phyloP scores from a whole-genome alignment of 2,329 filamentous ascomycete species.

The Pseudogymnoascus sp. region DNA sequence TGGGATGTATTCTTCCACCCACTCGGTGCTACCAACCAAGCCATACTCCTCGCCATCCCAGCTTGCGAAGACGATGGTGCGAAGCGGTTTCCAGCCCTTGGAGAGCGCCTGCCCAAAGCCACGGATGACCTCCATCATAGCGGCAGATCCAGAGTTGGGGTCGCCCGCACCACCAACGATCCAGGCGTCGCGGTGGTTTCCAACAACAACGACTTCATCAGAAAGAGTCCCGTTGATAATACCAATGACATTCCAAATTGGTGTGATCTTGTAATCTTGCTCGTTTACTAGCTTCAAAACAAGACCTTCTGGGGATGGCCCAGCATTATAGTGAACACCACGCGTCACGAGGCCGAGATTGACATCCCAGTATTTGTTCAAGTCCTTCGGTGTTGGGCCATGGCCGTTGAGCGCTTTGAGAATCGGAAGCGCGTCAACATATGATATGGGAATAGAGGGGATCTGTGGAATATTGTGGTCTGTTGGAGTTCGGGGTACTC shows the following conservation, averaged over 20 bases:
- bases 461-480: constrained; percentile 69
- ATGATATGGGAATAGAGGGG: constrained; percentile 86
- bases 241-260: constrained; percentile 86
- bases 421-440: constrained; percentile 74
- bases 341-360: constrained; percentile 53
- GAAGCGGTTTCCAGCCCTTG: constrained; percentile 72
- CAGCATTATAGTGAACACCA: constrained; percentile 61
- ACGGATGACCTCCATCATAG: constrained; percentile 69
- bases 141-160: constrained; percentile 74
- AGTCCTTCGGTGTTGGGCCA: constrained; percentile 66
- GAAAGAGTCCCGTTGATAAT: constrained; percentile 79
- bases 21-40: constrained; percentile 72
- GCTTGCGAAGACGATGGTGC: constrained; percentile 80
- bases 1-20: constrained; percentile 74
- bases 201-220: constrained; percentile 79
- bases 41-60: constrained; percentile 75
- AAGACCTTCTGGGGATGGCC: constrained; percentile 58
- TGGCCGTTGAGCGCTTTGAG: constrained; percentile 86
- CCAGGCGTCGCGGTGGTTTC: constrained; percentile 92
- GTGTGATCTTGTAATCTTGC: constrained; percentile 73
- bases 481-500: constrained; percentile 65
- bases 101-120: constrained; percentile 64
- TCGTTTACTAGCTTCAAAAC: constrained; percentile 68
- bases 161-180: constrained; percentile 76
- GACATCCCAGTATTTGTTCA: constrained; percentile 61